A percentile compares a stretch with the other conserved stretches of the same genome.
These are phyloP conservation scores for Termitomyces sp. DNA, from an alignment of 768 basidiomycete species.

Conservation along the genomic window DNA sequence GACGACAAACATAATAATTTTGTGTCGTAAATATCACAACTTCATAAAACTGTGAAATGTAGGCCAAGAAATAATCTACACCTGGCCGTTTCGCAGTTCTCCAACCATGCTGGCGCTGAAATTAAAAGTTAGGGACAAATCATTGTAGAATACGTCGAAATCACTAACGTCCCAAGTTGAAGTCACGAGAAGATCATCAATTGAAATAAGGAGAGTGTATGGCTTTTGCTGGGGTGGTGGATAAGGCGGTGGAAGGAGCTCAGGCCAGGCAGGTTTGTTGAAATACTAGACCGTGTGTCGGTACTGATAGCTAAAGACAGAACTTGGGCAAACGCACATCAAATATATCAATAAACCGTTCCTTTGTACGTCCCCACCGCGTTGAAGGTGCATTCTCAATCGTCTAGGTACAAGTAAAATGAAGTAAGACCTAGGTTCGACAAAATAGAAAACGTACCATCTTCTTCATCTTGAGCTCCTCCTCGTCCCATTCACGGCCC, in stretches of 20 bases:
- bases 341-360: constrained; percentile 60
- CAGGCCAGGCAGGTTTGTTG: constrained; percentile 90
- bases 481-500: constrained; percentile 75
- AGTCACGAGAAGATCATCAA: constrained; percentile 89
- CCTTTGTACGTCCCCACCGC: constrained; percentile 59
- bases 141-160: background rate
- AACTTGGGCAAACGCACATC: constrained; percentile 44
- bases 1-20: constrained; percentile 70
- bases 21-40: constrained; percentile 94
- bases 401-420: constrained; percentile 32
- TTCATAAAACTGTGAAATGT: constrained; percentile 97
- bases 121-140: background rate
- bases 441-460: constrained; percentile 37
- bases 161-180: constrained; percentile 92
- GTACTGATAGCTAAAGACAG: background rate
- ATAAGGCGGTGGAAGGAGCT: constrained; percentile 83
- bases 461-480: constrained; percentile 62
- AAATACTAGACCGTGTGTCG: constrained; percentile 54
- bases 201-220: constrained; percentile 85
- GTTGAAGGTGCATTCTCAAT: constrained; percentile 55
- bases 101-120: constrained; percentile 90
- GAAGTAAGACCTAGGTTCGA: background rate
- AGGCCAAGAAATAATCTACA: constrained; percentile 96
- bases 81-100: constrained; percentile 96
- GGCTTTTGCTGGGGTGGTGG: constrained; percentile 83